A percentile compares a stretch with the other conserved stretches of the same genome.
phyloP scores from a whole-genome alignment of 2,329 filamentous ascomycete genomes.

The Aspergillus tamarii region DNA sequence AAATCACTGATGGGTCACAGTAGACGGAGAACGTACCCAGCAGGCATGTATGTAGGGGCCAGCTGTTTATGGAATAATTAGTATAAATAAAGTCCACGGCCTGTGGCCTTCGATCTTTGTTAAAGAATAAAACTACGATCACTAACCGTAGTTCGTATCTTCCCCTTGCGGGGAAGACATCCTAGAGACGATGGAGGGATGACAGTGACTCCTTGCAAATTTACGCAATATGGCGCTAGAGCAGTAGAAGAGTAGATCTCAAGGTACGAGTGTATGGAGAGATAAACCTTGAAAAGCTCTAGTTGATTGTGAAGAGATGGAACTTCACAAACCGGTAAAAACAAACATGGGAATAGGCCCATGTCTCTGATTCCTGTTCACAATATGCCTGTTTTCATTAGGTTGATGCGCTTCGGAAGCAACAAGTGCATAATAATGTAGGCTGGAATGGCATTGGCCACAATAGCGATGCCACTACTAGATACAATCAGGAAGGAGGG shows the following conservation, averaged over 20 bases:
- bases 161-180: neutral
- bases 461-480: neutral
- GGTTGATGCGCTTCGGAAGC: neutral
- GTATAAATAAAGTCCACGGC: too few species aligned
- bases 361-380: neutral
- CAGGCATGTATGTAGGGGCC: neutral
- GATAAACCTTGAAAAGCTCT: neutral
- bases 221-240: neutral
- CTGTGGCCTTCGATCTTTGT: neutral
- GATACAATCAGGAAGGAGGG: neutral
- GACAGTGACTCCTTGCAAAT: neutral
- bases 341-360: neutral
- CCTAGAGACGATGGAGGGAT: neutral
- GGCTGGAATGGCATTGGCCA: neutral
- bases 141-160: neutral
- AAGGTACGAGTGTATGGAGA: neutral
- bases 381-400: neutral
- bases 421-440: neutral
- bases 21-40: neutral
- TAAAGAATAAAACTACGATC: neutral
- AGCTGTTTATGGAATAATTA: neutral
- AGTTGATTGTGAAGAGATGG: neutral
- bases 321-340: neutral
- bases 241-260: neutral
- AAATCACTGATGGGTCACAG: neutral